phyloP scores from a whole-genome alignment of 495 filamentous ascomycete genomes.

The Halenospora varia region DNA sequence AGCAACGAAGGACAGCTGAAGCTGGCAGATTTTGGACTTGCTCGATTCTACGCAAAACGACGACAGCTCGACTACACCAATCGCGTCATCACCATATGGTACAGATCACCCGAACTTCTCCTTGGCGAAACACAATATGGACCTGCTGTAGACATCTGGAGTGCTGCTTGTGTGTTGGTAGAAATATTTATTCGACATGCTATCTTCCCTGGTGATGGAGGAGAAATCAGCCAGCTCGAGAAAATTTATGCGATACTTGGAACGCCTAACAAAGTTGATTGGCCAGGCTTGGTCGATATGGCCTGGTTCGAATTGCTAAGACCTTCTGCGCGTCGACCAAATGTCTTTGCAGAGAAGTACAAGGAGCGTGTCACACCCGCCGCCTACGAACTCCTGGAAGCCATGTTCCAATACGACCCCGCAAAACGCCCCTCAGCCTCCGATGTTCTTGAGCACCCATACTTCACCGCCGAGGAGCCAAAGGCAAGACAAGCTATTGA shows the following conservation, averaged over 20 bases:
- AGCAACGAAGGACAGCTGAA: conserved; percentile 86
- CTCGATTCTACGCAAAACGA: conserved; percentile 94
- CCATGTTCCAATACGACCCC: conserved; percentile 87
- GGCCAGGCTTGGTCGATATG: conserved; percentile 87
- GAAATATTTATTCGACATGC: conserved; percentile 96
- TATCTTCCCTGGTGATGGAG: conserved; percentile 92
- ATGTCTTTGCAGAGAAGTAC: conserved; percentile 81
- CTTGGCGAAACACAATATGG: conserved; percentile 94
- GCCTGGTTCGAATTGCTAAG: conserved; percentile 92
- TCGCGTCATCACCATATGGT: conserved; percentile 98
- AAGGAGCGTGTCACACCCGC: conserved; percentile 64
- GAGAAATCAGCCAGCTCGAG: conserved; percentile 92
- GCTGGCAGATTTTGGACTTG: conserved; percentile 93
- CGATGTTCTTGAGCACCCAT: conserved; percentile 83
- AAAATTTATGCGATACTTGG: conserved; percentile 93
- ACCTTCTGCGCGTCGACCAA: conserved; percentile 67
- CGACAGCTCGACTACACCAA: conserved; percentile 96
- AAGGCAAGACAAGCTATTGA: conserved; percentile 72
- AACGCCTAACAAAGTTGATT: conserved; percentile 77
- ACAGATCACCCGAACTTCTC: conserved; percentile 87
- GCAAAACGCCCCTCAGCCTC: conserved; percentile 76
- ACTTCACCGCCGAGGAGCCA: conserved; percentile 84
- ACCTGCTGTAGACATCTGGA: conserved; percentile 95
- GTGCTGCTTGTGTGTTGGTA: conserved; percentile 91
- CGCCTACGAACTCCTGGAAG: conserved; percentile 75